Conservation (phyloP, 2,329 filamentous ascomycete species). For the Ceratocystis smalleyi region DNA sequence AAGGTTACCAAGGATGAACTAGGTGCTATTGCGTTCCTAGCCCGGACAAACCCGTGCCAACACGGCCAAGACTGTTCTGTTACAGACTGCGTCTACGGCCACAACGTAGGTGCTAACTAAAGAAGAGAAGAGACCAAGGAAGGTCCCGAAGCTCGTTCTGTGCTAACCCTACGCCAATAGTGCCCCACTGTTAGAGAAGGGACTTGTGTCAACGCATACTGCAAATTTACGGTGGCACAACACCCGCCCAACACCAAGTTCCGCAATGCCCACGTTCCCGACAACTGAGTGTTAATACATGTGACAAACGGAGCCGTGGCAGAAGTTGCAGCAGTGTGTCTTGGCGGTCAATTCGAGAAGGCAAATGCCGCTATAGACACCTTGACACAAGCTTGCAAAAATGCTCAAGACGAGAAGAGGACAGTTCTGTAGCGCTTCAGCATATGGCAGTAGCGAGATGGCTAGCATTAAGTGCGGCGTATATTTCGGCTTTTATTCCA, state of each 20-base stretch:
- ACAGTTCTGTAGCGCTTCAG: too few species aligned
- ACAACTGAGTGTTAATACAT: background rate
- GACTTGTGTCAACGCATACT: constrained; percentile 26
- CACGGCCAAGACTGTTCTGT: constrained; percentile 42
- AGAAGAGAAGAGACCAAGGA: background rate
- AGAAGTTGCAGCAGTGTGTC: background rate
- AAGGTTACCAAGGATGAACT: constrained; percentile 38
- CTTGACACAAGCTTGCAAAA: too few species aligned
- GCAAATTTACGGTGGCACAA: constrained; percentile 6
- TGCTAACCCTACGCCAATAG: constrained; percentile 23
- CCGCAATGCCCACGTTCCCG: background rate
- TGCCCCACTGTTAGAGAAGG: constrained; percentile 39
- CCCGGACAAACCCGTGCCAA: constrained; percentile 42
- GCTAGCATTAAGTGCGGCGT: too few species aligned
- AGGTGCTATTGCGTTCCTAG: constrained; percentile 39
- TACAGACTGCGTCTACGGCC: constrained; percentile 46
- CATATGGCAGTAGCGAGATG: too few species aligned
- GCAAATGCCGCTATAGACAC: too few species aligned
- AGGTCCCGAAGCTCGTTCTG: background rate
- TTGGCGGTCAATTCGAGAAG: background rate
- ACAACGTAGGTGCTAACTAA: constrained; percentile 34
- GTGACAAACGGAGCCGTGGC: background rate
- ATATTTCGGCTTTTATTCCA: too few species aligned
- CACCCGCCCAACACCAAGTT: constrained; percentile 9
- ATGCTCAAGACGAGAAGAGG: too few species aligned